These are phyloP conservation scores for Iris macrosiphon DNA, from an alignment of 106 monocot genomes.

Conservation along the genomic window DNA sequence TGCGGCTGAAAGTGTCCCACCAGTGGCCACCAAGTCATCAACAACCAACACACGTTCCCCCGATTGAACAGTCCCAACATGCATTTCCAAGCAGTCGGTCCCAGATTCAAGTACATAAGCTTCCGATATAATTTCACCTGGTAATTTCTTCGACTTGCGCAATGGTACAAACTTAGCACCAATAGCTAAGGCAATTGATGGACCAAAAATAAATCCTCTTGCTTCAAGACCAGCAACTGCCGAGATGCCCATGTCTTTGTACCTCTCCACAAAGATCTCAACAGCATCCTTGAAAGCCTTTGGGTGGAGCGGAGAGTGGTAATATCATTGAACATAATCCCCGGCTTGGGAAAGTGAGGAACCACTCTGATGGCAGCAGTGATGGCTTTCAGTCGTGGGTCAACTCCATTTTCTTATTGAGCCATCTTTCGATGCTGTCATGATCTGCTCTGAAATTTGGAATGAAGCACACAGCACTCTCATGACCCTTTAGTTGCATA, in stretches of 20 bases:
- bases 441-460: too few relatives aligned
- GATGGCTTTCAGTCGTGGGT: conserved; percentile 69
- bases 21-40: conserved; percentile 66
- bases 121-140: conserved; percentile 60
- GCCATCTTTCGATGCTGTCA: too few relatives aligned
- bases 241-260: conserved; percentile 53
- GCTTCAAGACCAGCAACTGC: conserved; percentile 97
- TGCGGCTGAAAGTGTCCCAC: conserved; percentile 63
- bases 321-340: conserved; percentile 96
- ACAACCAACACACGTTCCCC: conserved; percentile 49
- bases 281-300: conserved; percentile 70
- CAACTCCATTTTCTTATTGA: conserved; percentile 41
- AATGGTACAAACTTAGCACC: conserved; percentile 85
- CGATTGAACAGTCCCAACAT: conserved; percentile 38
- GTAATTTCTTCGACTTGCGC: conserved; percentile 72
- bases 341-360: conserved; percentile 93
- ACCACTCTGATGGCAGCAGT: conserved; percentile 81
- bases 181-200: conserved; percentile 70
- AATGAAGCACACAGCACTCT: too few relatives aligned
- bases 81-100: conserved; percentile 57
- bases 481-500: too few relatives aligned
- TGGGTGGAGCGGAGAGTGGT: conserved; percentile 74
- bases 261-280: conserved; percentile 75
- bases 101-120: conserved; percentile 61
- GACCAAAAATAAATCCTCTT: conserved; percentile 88